phyloP scores from a whole-genome alignment of 169 alveolate species.

The Blepharisma undulans region DNA sequence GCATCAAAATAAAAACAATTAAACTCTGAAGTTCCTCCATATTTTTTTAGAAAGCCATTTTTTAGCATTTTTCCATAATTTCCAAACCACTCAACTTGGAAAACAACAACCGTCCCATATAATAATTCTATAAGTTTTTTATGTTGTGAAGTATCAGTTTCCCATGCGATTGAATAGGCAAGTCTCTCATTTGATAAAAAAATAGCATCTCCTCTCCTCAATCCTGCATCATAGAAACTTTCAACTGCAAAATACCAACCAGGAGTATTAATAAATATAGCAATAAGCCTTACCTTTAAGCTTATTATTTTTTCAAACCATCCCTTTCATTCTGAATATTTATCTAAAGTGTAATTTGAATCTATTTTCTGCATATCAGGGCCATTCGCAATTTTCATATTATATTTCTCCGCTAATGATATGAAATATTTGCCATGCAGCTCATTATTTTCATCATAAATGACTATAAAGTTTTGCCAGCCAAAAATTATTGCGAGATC shows the following conservation, averaged over 20 bases:
- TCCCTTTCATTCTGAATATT: not conserved
- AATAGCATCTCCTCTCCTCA: not conserved
- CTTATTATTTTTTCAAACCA: not conserved
- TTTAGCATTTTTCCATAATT: not conserved
- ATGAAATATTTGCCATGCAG: not conserved
- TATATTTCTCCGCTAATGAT: not conserved
- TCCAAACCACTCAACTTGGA: not conserved
- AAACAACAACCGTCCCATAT: not conserved
- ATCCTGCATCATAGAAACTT: slow-evolving; percentile 16
- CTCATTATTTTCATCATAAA: not conserved
- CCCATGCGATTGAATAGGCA: not conserved
- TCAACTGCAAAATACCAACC: not conserved
- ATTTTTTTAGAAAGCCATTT: not conserved
- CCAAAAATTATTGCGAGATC: not conserved
- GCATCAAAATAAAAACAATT: not conserved
- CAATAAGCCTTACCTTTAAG: not conserved
- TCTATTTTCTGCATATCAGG: not conserved
- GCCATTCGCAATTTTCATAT: not conserved
- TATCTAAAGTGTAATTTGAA: not conserved
- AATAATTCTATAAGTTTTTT: not conserved
- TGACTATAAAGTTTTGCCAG: not conserved
- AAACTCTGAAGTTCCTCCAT: not conserved
- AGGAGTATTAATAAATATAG: not conserved
- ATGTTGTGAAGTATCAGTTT: not conserved
- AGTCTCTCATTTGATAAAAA: not conserved